Conservation (phyloP, 1,284 basidiomycete species). For the Testicularia cyperi region DNA sequence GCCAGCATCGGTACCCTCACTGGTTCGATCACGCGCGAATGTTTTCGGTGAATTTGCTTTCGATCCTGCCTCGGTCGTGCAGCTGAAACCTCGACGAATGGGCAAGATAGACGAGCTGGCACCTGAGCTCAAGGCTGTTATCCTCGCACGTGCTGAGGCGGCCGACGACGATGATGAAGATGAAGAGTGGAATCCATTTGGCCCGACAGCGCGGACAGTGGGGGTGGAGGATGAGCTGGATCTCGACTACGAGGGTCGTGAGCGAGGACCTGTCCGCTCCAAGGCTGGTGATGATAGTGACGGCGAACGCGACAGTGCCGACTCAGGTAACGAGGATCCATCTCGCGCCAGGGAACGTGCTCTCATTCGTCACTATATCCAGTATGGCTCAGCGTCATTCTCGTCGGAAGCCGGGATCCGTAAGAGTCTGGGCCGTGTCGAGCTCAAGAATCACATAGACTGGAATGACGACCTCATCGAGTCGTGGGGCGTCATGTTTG, state of each 20-base stretch:
- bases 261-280: slow-evolving; percentile 2
- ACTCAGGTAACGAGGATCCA: slow-evolving; percentile 2
- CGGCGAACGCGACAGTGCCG: background rate
- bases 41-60: slow-evolving; percentile 31
- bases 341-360: slow-evolving; percentile 17
- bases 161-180: slow-evolving; percentile 32
- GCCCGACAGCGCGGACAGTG: slow-evolving; percentile 13
- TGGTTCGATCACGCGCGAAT: slow-evolving; percentile 32
- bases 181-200: slow-evolving; percentile 42
- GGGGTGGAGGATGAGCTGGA: slow-evolving; percentile 44
- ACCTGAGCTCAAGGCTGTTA: slow-evolving; percentile 36
- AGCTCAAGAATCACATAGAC: slow-evolving; percentile 14
- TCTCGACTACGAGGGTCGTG: slow-evolving; percentile 26
- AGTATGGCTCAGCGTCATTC: slow-evolving; percentile 17
- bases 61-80: slow-evolving; percentile 13
- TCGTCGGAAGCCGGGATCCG: slow-evolving; percentile 12
- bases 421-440: slow-evolving; percentile 8
- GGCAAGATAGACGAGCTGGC: slow-evolving; percentile 20
- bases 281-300: slow-evolving; percentile 5
- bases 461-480: slow-evolving; percentile 46
- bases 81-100: slow-evolving; percentile 5
- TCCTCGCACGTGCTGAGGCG: slow-evolving; percentile 38
- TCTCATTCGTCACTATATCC: slow-evolving; percentile 24
- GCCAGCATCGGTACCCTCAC: slow-evolving; percentile 1
- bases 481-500: slow-evolving; percentile 48